Base-by-base conservation (phyloP, 1,139 yeast genomes). In the Debaryomyces coudertii region DNA sequence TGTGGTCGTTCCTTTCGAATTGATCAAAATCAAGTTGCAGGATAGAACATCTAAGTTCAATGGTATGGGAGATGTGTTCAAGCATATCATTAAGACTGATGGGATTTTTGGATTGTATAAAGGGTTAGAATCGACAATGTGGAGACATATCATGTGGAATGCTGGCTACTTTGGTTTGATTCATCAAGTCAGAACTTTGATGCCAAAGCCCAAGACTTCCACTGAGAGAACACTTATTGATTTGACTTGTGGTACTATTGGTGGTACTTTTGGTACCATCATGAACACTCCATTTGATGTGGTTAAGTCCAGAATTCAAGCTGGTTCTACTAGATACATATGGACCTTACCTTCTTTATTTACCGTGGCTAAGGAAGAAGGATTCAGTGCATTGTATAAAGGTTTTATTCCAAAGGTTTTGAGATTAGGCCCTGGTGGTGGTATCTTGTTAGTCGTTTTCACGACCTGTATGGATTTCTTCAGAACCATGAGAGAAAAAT, bases 401-500 rank as follows among this genome's bases (percentile, higher is more conserved):
- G 98, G 97, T 40, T 93, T 93, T 81, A 68, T 93, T 58, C 99
- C 99, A 57, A 95, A 95, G 78, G 98, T 95, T 16, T 79, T 93
- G 66, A 86, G 99, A 79, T 79, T 95, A 58, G 99, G 99, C 46
- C 99, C 99, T 50, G 99, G 99, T 62, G 99, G 99, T 66, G 99
- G 99, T 75, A 92, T 95, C 57, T 76, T 95, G 63, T 79, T 93
- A 66, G 98, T 95, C 45, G 99, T 95, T 15, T 93, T 90, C 76
- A 90, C 97, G 43, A 79, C 92, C 30, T 84, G 93, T 58, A 90
- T 92, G 96, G 97, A 92, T 66, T 89, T 90, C 76, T 93, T 93
- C 76, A 81, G 96, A 71, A 73, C 79, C 12, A 53, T 77, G 49
- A 87, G 85, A 53, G 68, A 69, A 23, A 46, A 54, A 55, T 45